Conservation (phyloP, 768 basidiomycete species). For the Mycena latifolia region DNA sequence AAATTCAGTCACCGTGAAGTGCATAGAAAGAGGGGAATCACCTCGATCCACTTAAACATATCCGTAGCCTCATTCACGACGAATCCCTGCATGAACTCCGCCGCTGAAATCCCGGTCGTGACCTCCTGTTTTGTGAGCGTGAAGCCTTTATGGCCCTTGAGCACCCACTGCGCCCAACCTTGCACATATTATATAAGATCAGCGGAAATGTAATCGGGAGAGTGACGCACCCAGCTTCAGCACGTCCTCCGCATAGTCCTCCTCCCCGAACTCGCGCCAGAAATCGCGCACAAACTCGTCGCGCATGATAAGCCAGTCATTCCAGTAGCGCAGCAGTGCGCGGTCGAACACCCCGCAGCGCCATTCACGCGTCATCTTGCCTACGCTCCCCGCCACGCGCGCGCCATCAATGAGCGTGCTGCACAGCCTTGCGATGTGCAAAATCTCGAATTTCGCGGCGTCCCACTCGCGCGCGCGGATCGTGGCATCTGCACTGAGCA, state of each 20-base stretch:
- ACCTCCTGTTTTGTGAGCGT: constrained; percentile 52
- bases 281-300: constrained; percentile 54
- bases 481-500: constrained; percentile 1
- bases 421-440: constrained; percentile 56
- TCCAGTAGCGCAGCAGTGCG: constrained; percentile 55
- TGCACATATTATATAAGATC: no score
- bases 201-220: no score
- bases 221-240: constrained; percentile 50
- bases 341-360: constrained; percentile 56
- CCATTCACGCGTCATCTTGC: constrained; percentile 39
- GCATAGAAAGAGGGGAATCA: neutral
- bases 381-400: neutral
- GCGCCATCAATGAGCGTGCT: constrained; percentile 48
- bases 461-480: constrained; percentile 53
- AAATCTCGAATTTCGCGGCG: constrained; percentile 54
- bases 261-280: constrained; percentile 55
- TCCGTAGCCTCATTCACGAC: constrained; percentile 3
- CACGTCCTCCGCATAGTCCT: constrained; percentile 54
- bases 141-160: constrained; percentile 58
- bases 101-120: constrained; percentile 46
- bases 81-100: constrained; percentile 46
- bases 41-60: constrained; percentile 3
- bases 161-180: constrained; percentile 55
- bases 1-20: neutral
- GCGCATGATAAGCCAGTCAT: constrained; percentile 55